Base-by-base conservation (phyloP, 139 green algal genomes). In the Tetradesmus lagerheimii region DNA sequence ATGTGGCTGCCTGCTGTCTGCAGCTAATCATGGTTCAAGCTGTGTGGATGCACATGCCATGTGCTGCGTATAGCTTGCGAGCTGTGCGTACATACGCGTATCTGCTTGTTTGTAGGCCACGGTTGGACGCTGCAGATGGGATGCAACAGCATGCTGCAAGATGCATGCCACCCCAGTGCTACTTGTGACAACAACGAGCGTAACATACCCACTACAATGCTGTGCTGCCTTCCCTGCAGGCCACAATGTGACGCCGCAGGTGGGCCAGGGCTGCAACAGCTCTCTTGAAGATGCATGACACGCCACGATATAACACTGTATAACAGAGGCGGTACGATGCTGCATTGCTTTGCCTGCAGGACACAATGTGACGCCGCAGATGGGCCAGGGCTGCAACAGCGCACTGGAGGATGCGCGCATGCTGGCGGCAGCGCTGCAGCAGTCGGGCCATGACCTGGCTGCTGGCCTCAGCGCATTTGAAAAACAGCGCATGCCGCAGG, bases 351-450 rank as follows among this genome's bases (percentile, higher is more conserved):
- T 50, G 43, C 5, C 8, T 50, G 4, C 8, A 20, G 80, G 16
- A 8, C 80, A 86, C 39, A 86, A 71, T 9, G 80, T 86, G 12
- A 64, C 50, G 50, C 50, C 50, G 50, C 50, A 64, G 50, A 64
- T 64, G 50, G 50, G 50, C 34, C 80, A 86, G 80, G 80, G 45
- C 80, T 86, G 87, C 87, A 90, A 90, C 87, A 90, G 87, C 41
- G 87, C 76, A 35, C 39, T 86, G 34, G 77, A 90, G 77, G 87
- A 90, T 25, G 53, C 37, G 14, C 8, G 6, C 2, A 29, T 90
- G 35, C 37, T 86, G 50, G 87, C 64, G 14, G 41, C 82, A 15
- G 87, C 87, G 23, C 87, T 90, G 35, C n/a, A 67, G 53, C 67
- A 83, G 85, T 53, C 31, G 1, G 23, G 38, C 20, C 37, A 80